These are phyloP conservation scores for Xanthoconium purpureum DNA, from an alignment of 768 basidiomycete species.

Conservation along the genomic window DNA sequence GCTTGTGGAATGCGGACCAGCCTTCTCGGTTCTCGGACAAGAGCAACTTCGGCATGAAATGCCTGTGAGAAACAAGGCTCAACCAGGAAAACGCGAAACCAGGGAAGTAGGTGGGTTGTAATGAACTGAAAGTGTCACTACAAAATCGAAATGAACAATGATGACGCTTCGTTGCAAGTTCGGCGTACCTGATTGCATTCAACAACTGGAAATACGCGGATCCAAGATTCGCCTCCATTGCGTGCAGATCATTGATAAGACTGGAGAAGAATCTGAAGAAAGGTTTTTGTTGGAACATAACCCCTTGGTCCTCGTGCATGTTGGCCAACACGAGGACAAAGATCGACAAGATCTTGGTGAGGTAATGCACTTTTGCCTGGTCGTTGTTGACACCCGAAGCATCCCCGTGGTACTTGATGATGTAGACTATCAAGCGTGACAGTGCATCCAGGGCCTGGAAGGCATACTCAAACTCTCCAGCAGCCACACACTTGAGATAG, in stretches of 20 bases:
- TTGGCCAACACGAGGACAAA: slow-evolving; percentile 94
- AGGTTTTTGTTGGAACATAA: slow-evolving; percentile 91
- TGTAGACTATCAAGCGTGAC: slow-evolving; percentile 91
- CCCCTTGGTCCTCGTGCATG: slow-evolving; percentile 90
- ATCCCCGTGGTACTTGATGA: slow-evolving; percentile 99
- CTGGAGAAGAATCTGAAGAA: slow-evolving; percentile 99
- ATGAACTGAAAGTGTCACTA: slow-evolving; percentile 92
- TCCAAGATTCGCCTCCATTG: slow-evolving; percentile 81
- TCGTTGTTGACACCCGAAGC: slow-evolving; percentile 90
- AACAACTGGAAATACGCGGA: slow-evolving; percentile 87
- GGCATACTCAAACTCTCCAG: slow-evolving; percentile 69
- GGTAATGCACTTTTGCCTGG: slow-evolving; percentile 92
- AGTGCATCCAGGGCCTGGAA: slow-evolving; percentile 96
- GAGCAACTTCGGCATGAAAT: slow-evolving; percentile 96
- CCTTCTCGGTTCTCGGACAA: slow-evolving; percentile 89
- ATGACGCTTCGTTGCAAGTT: neutral
- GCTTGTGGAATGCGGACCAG: slow-evolving; percentile 95
- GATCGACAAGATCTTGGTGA: slow-evolving; percentile 96
- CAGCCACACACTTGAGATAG: slow-evolving; percentile 72
- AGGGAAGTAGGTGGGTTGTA: slow-evolving; percentile 95
- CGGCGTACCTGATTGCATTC: slow-evolving; percentile 74
- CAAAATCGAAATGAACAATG: slow-evolving; percentile 1
- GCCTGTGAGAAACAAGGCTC: slow-evolving; percentile 89
- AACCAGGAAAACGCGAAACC: slow-evolving; percentile 99
- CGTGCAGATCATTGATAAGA: slow-evolving; percentile 85